phyloP scores from a whole-genome alignment of 371 early-diverging fungal species.

The Nematocida sp. region DNA sequence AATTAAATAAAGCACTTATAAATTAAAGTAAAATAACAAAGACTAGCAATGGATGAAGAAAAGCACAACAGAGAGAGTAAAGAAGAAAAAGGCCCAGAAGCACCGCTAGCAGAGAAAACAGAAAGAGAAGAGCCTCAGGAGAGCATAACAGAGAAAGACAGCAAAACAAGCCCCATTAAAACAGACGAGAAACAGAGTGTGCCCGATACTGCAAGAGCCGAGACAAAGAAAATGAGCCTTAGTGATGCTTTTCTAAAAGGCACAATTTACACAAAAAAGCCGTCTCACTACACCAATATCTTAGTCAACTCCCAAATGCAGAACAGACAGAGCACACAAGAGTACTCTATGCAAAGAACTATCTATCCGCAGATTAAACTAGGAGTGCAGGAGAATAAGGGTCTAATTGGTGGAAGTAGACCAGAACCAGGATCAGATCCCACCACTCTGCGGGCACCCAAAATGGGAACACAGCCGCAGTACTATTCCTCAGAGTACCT shows the following conservation, averaged over 20 bases:
- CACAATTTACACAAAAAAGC: conserved; percentile 41
- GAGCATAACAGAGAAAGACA: conserved; percentile 6
- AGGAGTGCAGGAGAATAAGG: too few species aligned
- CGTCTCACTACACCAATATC: conserved; percentile 30
- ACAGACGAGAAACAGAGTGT: conserved; percentile 4
- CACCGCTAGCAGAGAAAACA: not conserved
- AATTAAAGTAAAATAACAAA: too few species aligned
- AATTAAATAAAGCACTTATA: too few species aligned
- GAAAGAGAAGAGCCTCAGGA: not conserved
- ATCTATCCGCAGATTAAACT: too few species aligned
- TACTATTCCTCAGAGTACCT: too few species aligned
- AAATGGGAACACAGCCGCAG: too few species aligned
- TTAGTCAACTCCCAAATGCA: too few species aligned
- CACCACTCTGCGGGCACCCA: too few species aligned
- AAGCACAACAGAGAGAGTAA: not conserved
- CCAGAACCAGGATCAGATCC: too few species aligned
- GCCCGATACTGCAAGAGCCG: conserved; percentile 4
- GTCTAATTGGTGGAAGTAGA: too few species aligned
- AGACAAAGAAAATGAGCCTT: conserved; percentile 18
- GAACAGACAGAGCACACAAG: too few species aligned
- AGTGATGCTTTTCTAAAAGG: conserved; percentile 45
- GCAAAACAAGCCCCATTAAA: conserved; percentile 10
- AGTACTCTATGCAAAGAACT: too few species aligned
- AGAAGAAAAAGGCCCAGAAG: not conserved
- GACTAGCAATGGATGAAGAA: not conserved